Evolutionary conservation across 23 red algal species (phyloP), one percentile per base, ranked within the genome.

Genomic region (Gracilaria caudata): DNA sequence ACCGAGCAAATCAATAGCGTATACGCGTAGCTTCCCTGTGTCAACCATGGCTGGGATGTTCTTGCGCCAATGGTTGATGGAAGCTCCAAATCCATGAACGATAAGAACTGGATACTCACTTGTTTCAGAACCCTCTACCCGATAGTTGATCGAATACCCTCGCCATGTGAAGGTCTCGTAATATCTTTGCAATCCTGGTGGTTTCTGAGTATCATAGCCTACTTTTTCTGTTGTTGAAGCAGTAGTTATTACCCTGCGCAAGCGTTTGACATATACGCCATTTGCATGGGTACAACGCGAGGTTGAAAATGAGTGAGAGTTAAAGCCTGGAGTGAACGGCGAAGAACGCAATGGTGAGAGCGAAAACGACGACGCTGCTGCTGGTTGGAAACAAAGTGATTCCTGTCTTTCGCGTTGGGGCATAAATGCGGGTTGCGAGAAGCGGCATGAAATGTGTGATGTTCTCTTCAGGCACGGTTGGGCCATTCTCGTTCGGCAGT

Each of bases 51-150:
- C 78, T 0, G 91, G 91, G 4, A 92, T 84, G 78, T 94, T 98
- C 57, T 94, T 94, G 19, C 92, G 86, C 86, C 85, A 98, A 58
- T 94, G 92, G 30, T 80, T 75, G 32, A 94, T 80, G 19, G 86
- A 92, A 7, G 96, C 96, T 11, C 97, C 97, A 73, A 99, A 99
- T 5, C 97, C 97, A 65, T 99, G 97, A 65, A 99, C 81, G 8
- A 99, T 71, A 46, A 99, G 82, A 2, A 99, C 88, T 51, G 81
- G 96, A 11, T 73, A 54, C 23, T 14, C 74, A 44, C 21, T 24
- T 2, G 56, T 59, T 16, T 11, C 21, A n/a, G 46, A 49, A 30
- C 72, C 77, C 64, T 84, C 87, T 24, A 71, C 86, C 25, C 68
- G 82, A 58, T 94, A 98, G 66, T 98, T 98, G 68, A 98, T 98